Conservation (phyloP, 768 basidiomycete genomes). For the Xerocomellus chrysenteron region DNA sequence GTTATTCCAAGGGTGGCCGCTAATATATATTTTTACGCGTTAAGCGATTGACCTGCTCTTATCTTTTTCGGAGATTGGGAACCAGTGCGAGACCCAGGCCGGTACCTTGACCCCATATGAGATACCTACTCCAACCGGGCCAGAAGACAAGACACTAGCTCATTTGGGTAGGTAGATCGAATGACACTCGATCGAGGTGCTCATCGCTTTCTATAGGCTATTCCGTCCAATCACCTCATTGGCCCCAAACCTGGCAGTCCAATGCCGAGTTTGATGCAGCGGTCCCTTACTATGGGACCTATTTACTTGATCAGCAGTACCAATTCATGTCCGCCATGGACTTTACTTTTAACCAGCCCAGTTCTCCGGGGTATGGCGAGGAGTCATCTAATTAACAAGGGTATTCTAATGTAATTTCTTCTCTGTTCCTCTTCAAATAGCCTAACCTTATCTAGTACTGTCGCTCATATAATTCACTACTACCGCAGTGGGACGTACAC, state of each 20-base stretch:
- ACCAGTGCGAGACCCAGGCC: background rate
- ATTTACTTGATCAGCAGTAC: slow-evolving; percentile 1
- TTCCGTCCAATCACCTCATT: background rate
- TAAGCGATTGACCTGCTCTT: slow-evolving; percentile 13
- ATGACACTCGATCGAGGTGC: background rate
- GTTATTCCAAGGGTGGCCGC: background rate
- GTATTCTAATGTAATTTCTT: background rate
- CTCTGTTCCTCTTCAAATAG: background rate
- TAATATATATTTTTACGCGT: background rate
- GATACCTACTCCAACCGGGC: background rate
- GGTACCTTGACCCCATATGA: background rate
- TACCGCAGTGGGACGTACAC: background rate
- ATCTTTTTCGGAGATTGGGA: background rate
- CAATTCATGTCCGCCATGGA: background rate
- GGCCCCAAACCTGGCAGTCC: background rate
- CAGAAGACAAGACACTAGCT: background rate
- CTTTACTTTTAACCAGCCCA: background rate
- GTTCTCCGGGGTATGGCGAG: background rate
- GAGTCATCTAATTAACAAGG: background rate
- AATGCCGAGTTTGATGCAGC: background rate
- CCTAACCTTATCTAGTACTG: background rate
- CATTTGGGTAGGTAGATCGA: slow-evolving; percentile 1
- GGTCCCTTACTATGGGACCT: background rate
- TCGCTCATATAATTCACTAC: background rate
- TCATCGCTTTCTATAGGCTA: slow-evolving; percentile 5